These are phyloP conservation scores for Hypoxylon perforatum DNA, from an alignment of 495 filamentous ascomycete genomes.

Conservation along the genomic window DNA sequence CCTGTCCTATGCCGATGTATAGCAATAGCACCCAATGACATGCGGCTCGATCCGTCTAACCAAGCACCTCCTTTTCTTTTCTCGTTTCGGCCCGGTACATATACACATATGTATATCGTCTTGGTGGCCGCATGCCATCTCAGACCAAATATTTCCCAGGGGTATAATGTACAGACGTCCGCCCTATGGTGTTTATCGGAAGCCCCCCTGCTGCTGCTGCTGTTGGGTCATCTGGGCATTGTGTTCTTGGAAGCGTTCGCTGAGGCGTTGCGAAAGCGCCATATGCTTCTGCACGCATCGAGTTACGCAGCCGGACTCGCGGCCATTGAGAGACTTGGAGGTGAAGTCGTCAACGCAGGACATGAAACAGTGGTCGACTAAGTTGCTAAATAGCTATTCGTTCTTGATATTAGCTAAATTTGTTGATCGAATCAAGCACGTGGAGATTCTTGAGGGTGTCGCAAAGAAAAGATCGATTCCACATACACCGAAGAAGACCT, in stretches of 20 bases:
- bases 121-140: neutral
- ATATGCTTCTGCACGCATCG: slow-evolving; percentile 96
- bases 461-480: neutral
- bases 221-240: slow-evolving; percentile 85
- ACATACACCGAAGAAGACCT: slow-evolving; percentile 95
- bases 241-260: slow-evolving; percentile 93
- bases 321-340: slow-evolving; percentile 86
- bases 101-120: neutral
- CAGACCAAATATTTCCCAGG: neutral
- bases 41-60: neutral
- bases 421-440: neutral
- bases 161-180: slow-evolving; percentile 2
- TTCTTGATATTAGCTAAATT: slow-evolving; percentile 11
- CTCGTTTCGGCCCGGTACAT: neutral
- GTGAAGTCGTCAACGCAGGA: slow-evolving; percentile 99
- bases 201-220: slow-evolving; percentile 62
- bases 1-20: neutral
- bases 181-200: slow-evolving; percentile 30
- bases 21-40: neutral
- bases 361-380: slow-evolving; percentile 95
- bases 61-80: neutral
- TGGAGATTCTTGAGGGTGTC: neutral
- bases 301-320: slow-evolving; percentile 90
- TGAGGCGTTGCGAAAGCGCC: slow-evolving; percentile 84
- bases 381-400: slow-evolving; percentile 90